Base-by-base conservation (phyloP, 163 green algal genomes). In the Scenedesmus sp. region DNA sequence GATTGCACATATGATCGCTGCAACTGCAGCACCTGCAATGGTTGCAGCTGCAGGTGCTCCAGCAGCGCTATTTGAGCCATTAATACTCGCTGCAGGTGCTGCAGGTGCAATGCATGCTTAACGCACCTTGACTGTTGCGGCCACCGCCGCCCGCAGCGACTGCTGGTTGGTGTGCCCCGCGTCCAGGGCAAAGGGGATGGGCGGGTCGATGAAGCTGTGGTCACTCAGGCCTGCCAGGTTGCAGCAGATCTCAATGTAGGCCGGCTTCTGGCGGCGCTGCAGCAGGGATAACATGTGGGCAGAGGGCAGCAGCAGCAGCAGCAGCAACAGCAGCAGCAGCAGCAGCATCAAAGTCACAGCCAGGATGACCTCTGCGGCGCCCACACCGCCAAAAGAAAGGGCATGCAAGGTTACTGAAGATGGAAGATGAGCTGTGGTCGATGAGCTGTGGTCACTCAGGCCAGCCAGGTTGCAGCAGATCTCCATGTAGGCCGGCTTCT, bases 201-300 rank as follows among this genome's bases (percentile, higher is more conserved):
- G 82, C 0, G 89, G 89, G 82, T 89, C 82, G 3, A 46, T 85
- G 74, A 97, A 97, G 70, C 85, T 93, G 55, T 94, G 94, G 93
- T 97, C 94, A 10, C 90, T 90, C 85, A 96, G 70, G 82, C 93
- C 92, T 0, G 95, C 93, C 74, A 99, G 74, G 94, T 99, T 99
- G 94, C 97, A 97, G 89, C 91, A 94, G 26, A 98, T 92, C 88
- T 95, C 95, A 88, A 98, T 98, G 95, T 98, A 98, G 12, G 95
- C 95, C 0, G 97, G 96, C 92, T 97, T 97, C 55, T 56, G 76
- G 34, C 76, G 54, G 18, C 54, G 54, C 82, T 55, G 82, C 55
- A 70, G 73, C 2, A 54, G 16, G 20, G 8, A 46, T 46, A 54
- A 1, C 18, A 26, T 34, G 0, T 54, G 4, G 4, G 8, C 15